Percentiles rank a stretch among this genome's conserved stretches.
Conservation (phyloP, 2,329 filamentous ascomycete species). For the Endocalyx cinctus region DNA sequence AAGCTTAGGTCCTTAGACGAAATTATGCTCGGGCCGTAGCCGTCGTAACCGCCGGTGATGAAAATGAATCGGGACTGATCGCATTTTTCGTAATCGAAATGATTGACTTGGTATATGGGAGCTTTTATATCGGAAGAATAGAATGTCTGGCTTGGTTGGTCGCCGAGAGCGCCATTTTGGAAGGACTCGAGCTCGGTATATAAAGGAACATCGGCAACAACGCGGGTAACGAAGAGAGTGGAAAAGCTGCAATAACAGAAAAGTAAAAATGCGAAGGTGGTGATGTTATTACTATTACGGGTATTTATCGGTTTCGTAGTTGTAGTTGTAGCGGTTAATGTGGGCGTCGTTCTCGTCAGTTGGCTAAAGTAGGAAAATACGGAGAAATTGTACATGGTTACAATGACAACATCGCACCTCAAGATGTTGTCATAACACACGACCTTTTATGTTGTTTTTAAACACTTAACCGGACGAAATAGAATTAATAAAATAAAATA, state of each 20-base stretch:
- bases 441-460: too few relatives aligned
- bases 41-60: conserved; percentile 10
- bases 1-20: conserved; percentile 11
- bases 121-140: conserved; percentile 8
- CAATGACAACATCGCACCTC: too few relatives aligned
- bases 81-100: conserved; percentile 3
- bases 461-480: too few relatives aligned
- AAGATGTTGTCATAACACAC: too few relatives aligned
- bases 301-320: too few relatives aligned
- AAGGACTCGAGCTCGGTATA: conserved; percentile 4
- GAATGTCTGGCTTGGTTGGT: conserved; percentile 8
- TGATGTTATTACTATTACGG: not conserved
- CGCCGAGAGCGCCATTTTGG: conserved; percentile 6
- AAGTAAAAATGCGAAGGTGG: not conserved
- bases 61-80: conserved; percentile 9
- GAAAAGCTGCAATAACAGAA: not conserved
- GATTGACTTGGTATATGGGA: conserved; percentile 8
- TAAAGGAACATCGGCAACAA: conserved; percentile 5
- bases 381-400: too few relatives aligned
- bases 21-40: conserved; percentile 11
- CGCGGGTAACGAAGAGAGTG: not conserved
- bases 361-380: too few relatives aligned
- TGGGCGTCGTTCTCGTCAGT: too few relatives aligned
- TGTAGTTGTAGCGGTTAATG: too few relatives aligned
- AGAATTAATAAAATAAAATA: too few relatives aligned